A percentile compares a stretch with the other conserved stretches of the same genome.
phyloP scores from a whole-genome alignment of 176 grass and related monocot species.

The Stipa capillata region DNA sequence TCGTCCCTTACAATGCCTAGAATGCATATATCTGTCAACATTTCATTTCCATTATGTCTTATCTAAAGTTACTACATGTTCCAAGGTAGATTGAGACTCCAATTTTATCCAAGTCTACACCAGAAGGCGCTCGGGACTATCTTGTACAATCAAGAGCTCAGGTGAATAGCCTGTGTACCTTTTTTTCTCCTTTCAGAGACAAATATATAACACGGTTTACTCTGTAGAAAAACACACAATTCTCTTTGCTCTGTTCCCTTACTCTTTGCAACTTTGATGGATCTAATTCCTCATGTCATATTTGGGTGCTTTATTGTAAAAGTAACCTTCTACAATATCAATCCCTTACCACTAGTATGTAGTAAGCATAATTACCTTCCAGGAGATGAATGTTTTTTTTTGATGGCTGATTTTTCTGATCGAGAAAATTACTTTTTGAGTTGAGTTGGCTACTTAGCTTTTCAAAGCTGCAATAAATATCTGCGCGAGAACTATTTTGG shows the following conservation, averaged over 20 bases:
- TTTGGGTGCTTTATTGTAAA: no score
- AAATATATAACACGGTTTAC: neutral
- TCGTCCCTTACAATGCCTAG: neutral
- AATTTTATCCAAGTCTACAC: slow-evolving; percentile 95
- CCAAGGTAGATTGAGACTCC: slow-evolving; percentile 99
- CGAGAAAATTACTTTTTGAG: neutral
- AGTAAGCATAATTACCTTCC: neutral
- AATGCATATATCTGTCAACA: neutral
- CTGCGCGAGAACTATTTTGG: neutral
- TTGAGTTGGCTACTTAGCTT: neutral
- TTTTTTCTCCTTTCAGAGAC: neutral
- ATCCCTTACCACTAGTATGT: neutral
- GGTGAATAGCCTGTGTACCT: slow-evolving; percentile 38
- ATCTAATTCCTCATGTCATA: no score
- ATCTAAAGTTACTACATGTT: slow-evolving; percentile 43
- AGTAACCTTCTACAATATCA: no score
- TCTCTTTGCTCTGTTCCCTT: neutral
- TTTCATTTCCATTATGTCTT: neutral
- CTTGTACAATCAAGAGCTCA: slow-evolving; percentile 99
- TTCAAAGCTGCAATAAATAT: no score
- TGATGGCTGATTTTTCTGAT: neutral
- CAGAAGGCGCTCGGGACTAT: slow-evolving; percentile 96
- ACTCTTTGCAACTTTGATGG: neutral
- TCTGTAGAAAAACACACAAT: neutral
- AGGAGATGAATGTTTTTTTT: neutral